These are phyloP conservation scores for Cutaneotrichosporon mucoides DNA, from an alignment of 1,284 basidiomycete species.

Conservation along the genomic window DNA sequence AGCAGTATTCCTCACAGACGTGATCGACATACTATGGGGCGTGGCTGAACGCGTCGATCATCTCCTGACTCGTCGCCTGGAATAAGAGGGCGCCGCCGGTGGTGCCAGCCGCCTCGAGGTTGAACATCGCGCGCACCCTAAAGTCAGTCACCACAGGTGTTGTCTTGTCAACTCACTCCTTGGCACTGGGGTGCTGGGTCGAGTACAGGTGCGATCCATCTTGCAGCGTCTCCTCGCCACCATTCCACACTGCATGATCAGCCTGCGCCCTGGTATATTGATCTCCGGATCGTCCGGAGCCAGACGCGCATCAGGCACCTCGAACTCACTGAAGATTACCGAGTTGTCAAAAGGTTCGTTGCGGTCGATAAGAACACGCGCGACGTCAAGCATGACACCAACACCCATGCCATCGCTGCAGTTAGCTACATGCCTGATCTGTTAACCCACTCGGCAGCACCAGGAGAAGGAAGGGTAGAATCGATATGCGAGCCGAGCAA, in stretches of 20 bases:
- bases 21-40: conserved; percentile 60
- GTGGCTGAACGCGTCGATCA: conserved; percentile 85
- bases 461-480: conserved; percentile 60
- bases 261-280: not conserved
- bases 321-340: conserved; percentile 71
- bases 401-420: conserved; percentile 71
- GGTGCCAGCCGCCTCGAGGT: conserved; percentile 68
- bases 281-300: too few species aligned
- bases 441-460: conserved; percentile 64
- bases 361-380: conserved; percentile 70
- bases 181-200: conserved; percentile 72
- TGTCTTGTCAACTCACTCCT: conserved; percentile 55
- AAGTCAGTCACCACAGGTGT: not conserved
- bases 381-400: conserved; percentile 87
- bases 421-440: not conserved
- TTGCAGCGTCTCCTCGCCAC: conserved; percentile 80
- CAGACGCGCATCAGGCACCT: too few species aligned
- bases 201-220: conserved; percentile 91
- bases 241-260: conserved; percentile 72
- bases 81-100: conserved; percentile 87
- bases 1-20: not conserved
- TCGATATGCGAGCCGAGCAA: conserved; percentile 90
- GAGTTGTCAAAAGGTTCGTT: conserved; percentile 71
- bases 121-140: conserved; percentile 69
- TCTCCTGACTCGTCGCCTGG: conserved; percentile 90